Base-by-base conservation (phyloP, 2,329 filamentous ascomycete genomes). In the Monilinia aucupariae region DNA sequence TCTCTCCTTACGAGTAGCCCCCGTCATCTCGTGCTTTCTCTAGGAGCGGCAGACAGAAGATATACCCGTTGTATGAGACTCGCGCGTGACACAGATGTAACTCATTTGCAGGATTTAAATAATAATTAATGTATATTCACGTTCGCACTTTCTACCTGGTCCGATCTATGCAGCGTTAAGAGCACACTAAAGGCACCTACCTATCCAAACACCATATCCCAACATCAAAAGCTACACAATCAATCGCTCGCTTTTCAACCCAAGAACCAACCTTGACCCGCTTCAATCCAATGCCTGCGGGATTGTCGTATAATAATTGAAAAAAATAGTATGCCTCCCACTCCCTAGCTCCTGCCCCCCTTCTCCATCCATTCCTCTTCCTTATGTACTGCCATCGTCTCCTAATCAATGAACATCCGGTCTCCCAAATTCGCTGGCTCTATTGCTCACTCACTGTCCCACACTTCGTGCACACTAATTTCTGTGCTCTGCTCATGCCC, bases 401-500 rank as follows among this genome's bases (percentile, higher is more conserved):
- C 41, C n/a, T 7, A 32, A 25, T 34, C 17, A 47, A 8, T 12
- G 30, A 47, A 25, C 53, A 12, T 56, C 7, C 20, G 17, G 25
- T 34, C 1, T 25, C n/a, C n/a, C 10, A 34, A 34, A 20, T 13
- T 22, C 27, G 7, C n/a, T 55, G 27, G n/a, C 58, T 53, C 41
- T 7, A 20, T 43, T 17, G 17, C 43, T 70, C 71, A 8, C 67
- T 66, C 13, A 67, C 64, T 50, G 69, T 73, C 3, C 80, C 80
- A 66, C 80, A 90, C 52, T 78, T 79, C 43, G 80, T 80, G 73
- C 87, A 90, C n/a, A 86, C 79, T 67, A 89, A 74, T 64, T 78
- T 79, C 71, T 85, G 82, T 59, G 77, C 79, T 49, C 76, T 78
- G 9, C 80, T 80, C 34, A 77, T 79, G 59, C 77, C 79, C 50